phyloP scores from a whole-genome alignment of 495 filamentous ascomycete species.

The Penicillium paxilli region DNA sequence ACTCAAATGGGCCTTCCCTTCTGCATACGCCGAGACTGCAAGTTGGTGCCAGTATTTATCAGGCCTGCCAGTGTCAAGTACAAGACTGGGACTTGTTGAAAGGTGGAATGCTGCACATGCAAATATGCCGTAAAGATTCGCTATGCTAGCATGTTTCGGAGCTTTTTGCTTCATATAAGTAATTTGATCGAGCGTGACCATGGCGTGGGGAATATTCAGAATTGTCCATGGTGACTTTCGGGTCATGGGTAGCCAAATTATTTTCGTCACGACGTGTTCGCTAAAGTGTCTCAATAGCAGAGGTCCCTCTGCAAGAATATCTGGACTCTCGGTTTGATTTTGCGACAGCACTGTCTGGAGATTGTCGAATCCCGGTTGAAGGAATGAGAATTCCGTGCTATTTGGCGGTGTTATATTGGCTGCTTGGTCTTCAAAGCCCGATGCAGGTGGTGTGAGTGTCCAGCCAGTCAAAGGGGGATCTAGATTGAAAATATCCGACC shows the following conservation, averaged over 20 bases:
- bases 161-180: conserved; percentile 27
- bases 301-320: conserved; percentile 24
- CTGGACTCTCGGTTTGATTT: not conserved
- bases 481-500: conserved; percentile 33
- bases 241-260: conserved; percentile 30
- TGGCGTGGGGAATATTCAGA: conserved; percentile 28
- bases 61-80: conserved; percentile 6
- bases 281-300: conserved; percentile 32
- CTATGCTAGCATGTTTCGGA: conserved; percentile 32
- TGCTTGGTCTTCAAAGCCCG: not conserved
- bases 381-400: conserved; percentile 12
- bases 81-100: conserved; percentile 10
- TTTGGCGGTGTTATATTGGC: conserved; percentile 14
- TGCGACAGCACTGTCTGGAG: not conserved
- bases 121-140: conserved; percentile 29
- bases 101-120: conserved; percentile 33
- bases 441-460: not conserved
- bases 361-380: conserved; percentile 3
- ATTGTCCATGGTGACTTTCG: conserved; percentile 36
- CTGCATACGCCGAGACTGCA: conserved; percentile 23
- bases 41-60: conserved; percentile 24
- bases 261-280: conserved; percentile 29
- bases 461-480: conserved; percentile 20
- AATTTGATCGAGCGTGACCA: conserved; percentile 28
- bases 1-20: conserved; percentile 33